phyloP scores from a whole-genome alignment of 129 eudicot species.

The Rutidosis leptorrhynchoides region DNA sequence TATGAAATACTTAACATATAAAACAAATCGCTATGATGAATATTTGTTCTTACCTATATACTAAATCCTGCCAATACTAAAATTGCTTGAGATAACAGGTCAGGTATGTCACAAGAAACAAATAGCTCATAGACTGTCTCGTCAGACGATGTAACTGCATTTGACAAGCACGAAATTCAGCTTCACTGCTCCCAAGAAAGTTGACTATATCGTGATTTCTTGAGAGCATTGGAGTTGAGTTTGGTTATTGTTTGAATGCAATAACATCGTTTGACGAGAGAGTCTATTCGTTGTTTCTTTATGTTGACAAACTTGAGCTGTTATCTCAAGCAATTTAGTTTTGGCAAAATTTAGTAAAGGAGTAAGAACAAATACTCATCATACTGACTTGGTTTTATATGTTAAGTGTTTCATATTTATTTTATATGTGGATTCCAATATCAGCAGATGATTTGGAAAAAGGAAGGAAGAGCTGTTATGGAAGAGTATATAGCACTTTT shows the following conservation, averaged over 20 bases:
- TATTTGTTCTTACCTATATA: conserved; percentile 51
- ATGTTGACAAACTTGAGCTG: conserved; percentile 85
- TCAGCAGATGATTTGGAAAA: conserved; percentile 78
- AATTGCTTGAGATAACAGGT: conserved; percentile 79
- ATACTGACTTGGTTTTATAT: background rate
- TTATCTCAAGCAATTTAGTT: conserved; percentile 82
- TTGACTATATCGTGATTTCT: conserved; percentile 91
- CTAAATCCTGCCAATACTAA: conserved; percentile 86
- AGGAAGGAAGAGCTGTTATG: conserved; percentile 93
- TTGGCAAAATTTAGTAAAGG: conserved; percentile 86
- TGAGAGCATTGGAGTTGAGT: conserved; percentile 95
- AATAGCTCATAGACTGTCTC: conserved; percentile 92
- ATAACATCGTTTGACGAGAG: conserved; percentile 85
- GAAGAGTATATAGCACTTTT: conserved; percentile 80
- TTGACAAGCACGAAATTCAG: conserved; percentile 97
- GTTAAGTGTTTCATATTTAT: conserved; percentile 9
- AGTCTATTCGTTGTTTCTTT: conserved; percentile 85
- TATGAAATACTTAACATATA: conserved; percentile 13
- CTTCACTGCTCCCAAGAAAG: conserved; percentile 93
- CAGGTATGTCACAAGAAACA: conserved; percentile 93
- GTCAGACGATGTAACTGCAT: conserved; percentile 83
- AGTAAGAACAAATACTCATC: conserved; percentile 33
- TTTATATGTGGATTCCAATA: conserved; percentile 55
- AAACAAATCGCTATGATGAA: background rate
- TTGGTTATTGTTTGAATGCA: conserved; percentile 96